Conservation (phyloP, 495 filamentous ascomycete species). For the Cercophora scortea region DNA sequence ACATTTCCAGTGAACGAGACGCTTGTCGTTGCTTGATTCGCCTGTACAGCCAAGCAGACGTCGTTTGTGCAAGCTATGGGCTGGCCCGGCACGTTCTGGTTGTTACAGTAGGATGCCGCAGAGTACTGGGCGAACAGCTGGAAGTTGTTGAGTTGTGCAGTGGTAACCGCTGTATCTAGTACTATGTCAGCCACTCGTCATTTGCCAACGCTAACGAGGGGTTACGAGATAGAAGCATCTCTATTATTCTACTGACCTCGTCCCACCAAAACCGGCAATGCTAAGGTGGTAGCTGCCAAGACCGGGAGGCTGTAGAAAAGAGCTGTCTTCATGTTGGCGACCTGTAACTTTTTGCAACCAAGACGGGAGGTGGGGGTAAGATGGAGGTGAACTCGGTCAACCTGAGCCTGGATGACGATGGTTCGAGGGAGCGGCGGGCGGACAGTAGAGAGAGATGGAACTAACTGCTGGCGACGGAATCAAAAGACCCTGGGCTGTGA, state of each 20-base stretch:
- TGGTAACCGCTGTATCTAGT: constrained; percentile 16
- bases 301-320: constrained; percentile 8
- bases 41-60: constrained; percentile 52
- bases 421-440: no score
- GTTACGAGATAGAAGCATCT: no score
- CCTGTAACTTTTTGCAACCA: neutral
- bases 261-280: constrained; percentile 6
- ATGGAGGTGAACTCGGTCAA: neutral
- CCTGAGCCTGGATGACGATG: neutral
- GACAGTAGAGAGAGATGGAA: neutral
- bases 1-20: constrained; percentile 49
- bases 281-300: constrained; percentile 8
- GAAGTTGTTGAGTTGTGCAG: constrained; percentile 40
- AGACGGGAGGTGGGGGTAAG: neutral
- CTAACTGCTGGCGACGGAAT: neutral
- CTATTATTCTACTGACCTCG: constrained; percentile 6
- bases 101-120: constrained; percentile 61
- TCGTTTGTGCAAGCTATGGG: constrained; percentile 49
- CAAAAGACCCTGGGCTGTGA: neutral
- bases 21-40: constrained; percentile 44
- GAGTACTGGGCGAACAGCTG: constrained; percentile 63
- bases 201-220: neutral
- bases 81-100: constrained; percentile 38
- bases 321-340: constrained; percentile 12
- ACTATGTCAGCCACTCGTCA: neutral